Percentiles rank a stretch among this genome's conserved stretches.
Conservation (phyloP, 23 red algal genomes). For the Gracilariopsis chorda region DNA sequence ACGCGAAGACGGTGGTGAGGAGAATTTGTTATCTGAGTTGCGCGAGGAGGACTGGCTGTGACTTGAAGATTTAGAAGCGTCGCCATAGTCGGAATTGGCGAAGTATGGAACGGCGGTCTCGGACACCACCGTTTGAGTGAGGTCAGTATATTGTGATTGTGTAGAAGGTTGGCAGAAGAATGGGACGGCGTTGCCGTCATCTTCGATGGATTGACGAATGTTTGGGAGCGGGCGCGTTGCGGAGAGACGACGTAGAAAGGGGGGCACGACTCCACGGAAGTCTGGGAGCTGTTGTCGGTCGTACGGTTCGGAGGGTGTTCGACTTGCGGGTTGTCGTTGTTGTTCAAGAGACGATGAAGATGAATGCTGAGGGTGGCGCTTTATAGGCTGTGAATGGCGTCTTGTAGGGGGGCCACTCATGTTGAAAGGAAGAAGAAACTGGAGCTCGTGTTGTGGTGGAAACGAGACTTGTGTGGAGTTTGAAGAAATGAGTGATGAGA, state of each 20-base stretch:
- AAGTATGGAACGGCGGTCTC: neutral
- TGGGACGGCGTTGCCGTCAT: neutral
- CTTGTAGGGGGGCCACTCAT: neutral
- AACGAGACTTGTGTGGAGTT: too few relatives aligned
- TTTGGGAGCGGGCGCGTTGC: neutral
- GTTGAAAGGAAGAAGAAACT: too few relatives aligned
- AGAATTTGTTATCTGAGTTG: too few relatives aligned
- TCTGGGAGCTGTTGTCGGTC: neutral
- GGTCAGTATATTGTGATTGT: neutral
- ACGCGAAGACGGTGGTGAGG: too few relatives aligned
- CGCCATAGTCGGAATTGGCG: neutral
- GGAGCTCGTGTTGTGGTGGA: too few relatives aligned
- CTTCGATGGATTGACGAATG: neutral
- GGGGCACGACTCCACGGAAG: neutral
- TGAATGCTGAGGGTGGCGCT: neutral
- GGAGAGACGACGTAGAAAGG: neutral
- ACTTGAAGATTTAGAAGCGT: neutral
- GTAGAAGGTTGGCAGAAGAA: neutral
- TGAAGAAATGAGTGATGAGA: too few relatives aligned
- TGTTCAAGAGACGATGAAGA: neutral
- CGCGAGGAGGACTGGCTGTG: too few relatives aligned
- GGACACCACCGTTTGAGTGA: neutral
- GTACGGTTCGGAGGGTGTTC: neutral
- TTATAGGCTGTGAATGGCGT: neutral
- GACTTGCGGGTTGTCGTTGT: neutral